Evolutionary conservation across 1,139 yeast genomes (phyloP).

Genomic region (Zygosaccharomyces pseudobailii): DNA sequence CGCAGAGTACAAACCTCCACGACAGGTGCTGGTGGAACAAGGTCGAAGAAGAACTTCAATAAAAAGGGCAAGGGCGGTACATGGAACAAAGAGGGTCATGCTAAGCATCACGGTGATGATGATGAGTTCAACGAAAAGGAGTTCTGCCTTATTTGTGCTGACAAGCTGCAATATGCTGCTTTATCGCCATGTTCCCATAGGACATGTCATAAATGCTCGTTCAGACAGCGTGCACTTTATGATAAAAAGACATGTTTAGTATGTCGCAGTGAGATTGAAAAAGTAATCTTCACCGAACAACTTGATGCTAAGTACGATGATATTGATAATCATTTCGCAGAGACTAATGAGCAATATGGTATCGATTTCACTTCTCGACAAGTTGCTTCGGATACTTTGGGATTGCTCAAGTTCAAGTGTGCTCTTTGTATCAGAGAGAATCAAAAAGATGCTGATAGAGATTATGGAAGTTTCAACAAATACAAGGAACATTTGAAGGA

Average conservation of each 20-base stretch:
- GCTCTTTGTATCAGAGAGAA: slow-evolving; percentile 35
- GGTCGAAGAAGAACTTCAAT: slow-evolving; percentile 2
- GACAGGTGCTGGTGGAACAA: neutral
- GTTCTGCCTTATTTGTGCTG: slow-evolving; percentile 82
- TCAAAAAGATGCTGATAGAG: slow-evolving; percentile 26
- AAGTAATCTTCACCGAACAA: slow-evolving; percentile 56
- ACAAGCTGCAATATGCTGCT: slow-evolving; percentile 56
- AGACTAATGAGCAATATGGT: slow-evolving; percentile 43
- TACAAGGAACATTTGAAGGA: slow-evolving; percentile 61
- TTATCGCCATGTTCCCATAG: slow-evolving; percentile 79
- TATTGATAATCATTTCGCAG: slow-evolving; percentile 32
- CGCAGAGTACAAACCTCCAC: slow-evolving; percentile 6
- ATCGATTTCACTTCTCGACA: slow-evolving; percentile 48
- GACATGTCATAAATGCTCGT: slow-evolving; percentile 77
- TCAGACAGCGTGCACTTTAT: slow-evolving; percentile 79
- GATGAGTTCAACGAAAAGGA: slow-evolving; percentile 38
- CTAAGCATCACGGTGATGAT: slow-evolving; percentile 13
- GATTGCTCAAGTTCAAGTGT: slow-evolving; percentile 56
- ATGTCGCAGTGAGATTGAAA: slow-evolving; percentile 68
- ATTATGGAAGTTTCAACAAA: slow-evolving; percentile 47
- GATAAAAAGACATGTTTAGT: slow-evolving; percentile 70
- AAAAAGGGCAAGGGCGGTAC: neutral
- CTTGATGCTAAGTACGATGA: slow-evolving; percentile 41
- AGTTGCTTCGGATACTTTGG: slow-evolving; percentile 43
- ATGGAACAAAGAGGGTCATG: neutral